phyloP scores from a whole-genome alignment of 2,329 filamentous ascomycete species.

The Sporothrix pseudoabietina region DNA sequence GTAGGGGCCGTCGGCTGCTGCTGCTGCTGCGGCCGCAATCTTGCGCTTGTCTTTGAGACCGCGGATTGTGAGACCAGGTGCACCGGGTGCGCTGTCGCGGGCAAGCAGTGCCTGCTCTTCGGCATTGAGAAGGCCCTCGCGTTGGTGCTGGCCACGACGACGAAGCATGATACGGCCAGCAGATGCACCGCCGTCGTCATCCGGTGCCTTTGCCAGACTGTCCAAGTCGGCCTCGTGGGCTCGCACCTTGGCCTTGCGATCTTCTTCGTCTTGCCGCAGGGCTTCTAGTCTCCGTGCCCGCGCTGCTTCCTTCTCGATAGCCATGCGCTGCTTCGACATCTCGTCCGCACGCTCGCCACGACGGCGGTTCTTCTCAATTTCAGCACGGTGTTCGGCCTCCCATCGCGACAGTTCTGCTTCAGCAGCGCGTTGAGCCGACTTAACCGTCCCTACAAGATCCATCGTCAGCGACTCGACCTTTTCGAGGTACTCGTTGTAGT shows the following conservation, averaged over 20 bases:
- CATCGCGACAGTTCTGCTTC: constrained; percentile 64
- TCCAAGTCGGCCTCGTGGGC: constrained; percentile 70
- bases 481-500: constrained; percentile 94
- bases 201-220: constrained; percentile 65
- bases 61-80: constrained; percentile 65
- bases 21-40: constrained; percentile 32
- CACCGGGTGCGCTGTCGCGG: constrained; percentile 33
- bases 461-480: constrained; percentile 88
- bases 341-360: constrained; percentile 58
- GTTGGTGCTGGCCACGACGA: constrained; percentile 63
- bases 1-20: constrained; percentile 72
- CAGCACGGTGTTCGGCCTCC: constrained; percentile 69
- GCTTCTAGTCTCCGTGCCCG: constrained; percentile 64
- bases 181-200: constrained; percentile 42
- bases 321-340: constrained; percentile 56
- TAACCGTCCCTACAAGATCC: constrained; percentile 69
- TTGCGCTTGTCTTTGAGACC: constrained; percentile 70
- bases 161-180: constrained; percentile 68
- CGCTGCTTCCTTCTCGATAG: constrained; percentile 67
- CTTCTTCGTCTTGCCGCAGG: constrained; percentile 68
- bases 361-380: constrained; percentile 64
- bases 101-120: constrained; percentile 47
- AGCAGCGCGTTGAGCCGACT: constrained; percentile 52
- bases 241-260: constrained; percentile 64
- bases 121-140: constrained; percentile 40